Evolutionary conservation across 2,329 filamentous ascomycete genomes (phyloP).

Genomic region (Ceratocystis cubensis): DNA sequence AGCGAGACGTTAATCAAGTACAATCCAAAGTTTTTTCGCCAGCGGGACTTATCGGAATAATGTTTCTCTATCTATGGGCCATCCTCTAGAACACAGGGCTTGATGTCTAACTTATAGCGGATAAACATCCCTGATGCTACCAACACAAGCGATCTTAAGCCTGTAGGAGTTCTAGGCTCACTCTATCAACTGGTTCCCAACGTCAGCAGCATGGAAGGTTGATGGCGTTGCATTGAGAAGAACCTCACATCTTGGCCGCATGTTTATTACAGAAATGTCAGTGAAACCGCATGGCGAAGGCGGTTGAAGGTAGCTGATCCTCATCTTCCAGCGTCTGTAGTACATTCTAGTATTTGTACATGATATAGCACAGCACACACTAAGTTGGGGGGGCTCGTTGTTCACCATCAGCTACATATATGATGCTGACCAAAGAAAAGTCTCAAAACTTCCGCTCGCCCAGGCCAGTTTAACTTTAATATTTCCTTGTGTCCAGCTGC

Average conservation of each 20-base stretch:
- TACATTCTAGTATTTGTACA: neutral
- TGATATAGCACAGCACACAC: neutral
- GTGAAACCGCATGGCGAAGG: neutral
- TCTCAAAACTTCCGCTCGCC: neutral
- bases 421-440: neutral
- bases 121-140: no score
- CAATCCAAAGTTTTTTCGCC: neutral
- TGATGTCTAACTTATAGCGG: neutral
- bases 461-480: neutral
- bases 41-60: neutral
- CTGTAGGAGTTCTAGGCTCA: neutral
- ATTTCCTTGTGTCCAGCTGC: neutral
- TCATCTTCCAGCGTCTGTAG: neutral
- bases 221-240: slow-evolving; percentile 2
- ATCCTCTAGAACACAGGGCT: neutral
- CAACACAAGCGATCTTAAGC: neutral
- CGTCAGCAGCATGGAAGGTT: neutral
- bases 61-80: neutral
- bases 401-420: neutral
- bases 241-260: slow-evolving; percentile 2
- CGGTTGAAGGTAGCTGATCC: neutral
- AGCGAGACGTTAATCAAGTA: no score
- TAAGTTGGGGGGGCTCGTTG: neutral
- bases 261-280: neutral
- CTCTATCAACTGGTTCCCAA: neutral